Percentiles rank a stretch among this genome's conserved stretches.
phyloP scores from a whole-genome alignment of 805 yeast genomes.

The Torulaspora quercuum region DNA sequence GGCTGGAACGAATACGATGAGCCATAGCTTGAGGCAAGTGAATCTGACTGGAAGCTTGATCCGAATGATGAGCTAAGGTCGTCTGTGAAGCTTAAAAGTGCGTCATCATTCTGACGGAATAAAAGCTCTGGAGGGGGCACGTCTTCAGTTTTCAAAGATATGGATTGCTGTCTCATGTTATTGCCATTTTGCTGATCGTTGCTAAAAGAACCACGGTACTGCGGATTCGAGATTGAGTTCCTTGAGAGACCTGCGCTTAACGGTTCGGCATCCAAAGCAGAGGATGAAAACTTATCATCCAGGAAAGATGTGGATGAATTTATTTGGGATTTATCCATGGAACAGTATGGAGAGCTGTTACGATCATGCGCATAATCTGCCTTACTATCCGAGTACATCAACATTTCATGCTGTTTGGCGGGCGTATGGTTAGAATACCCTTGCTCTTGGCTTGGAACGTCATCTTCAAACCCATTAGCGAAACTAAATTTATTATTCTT shows the following conservation, averaged over 20 bases:
- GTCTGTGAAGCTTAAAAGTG: slow-evolving; percentile 24
- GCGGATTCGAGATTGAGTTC: slow-evolving; percentile 7
- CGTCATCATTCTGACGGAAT: slow-evolving; percentile 23
- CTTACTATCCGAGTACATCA: slow-evolving; percentile 16
- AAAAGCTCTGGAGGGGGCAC: slow-evolving; percentile 19
- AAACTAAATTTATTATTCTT: slow-evolving; percentile 2
- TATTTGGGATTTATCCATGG: slow-evolving; percentile 1
- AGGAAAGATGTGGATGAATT: slow-evolving; percentile 19
- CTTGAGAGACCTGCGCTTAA: slow-evolving; percentile 7
- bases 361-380: slow-evolving; percentile 2
- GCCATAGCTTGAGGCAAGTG: slow-evolving; percentile 26
- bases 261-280: slow-evolving; percentile 3
- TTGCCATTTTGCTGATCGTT: slow-evolving; percentile 1
- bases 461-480: slow-evolving; percentile 5
- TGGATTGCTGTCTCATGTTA: slow-evolving; percentile 2
- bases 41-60: slow-evolving; percentile 30
- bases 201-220: slow-evolving; percentile 6
- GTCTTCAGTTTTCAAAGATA: slow-evolving; percentile 3
- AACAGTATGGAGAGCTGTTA: slow-evolving; percentile 3
- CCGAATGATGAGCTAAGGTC: slow-evolving; percentile 33
- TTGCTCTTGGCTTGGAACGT: slow-evolving; percentile 5
- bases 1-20: slow-evolving; percentile 30
- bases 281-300: slow-evolving; percentile 25
- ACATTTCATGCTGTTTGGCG: slow-evolving; percentile 28
- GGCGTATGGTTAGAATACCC: slow-evolving; percentile 19